These are phyloP conservation scores for Iberis pinnata DNA, from an alignment of 345 rosid genomes.

Conservation along the genomic window DNA sequence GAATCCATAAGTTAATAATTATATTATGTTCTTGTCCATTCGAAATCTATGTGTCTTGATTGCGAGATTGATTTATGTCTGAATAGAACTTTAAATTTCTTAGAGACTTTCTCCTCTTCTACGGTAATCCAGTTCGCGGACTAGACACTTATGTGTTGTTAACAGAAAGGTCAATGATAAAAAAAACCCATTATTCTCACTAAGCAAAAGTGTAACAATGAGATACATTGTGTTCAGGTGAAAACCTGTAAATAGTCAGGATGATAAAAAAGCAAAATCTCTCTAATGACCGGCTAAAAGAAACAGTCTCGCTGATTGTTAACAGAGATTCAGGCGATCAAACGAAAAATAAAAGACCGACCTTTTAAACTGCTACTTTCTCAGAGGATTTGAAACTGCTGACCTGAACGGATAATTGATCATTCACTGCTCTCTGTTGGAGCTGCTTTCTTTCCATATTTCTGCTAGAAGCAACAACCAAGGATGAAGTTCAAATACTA, in stretches of 20 bases:
- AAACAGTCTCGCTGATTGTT: slow-evolving; percentile 10
- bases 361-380: slow-evolving; percentile 9
- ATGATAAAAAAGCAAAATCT: slow-evolving; percentile 16
- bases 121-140: too few species aligned
- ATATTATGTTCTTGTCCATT: too few species aligned
- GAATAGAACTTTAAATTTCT: too few species aligned
- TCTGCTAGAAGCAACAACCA: slow-evolving; percentile 33
- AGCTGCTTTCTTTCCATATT: slow-evolving; percentile 53
- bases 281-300: slow-evolving; percentile 4
- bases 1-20: too few species aligned
- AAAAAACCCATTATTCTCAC: slow-evolving; percentile 4
- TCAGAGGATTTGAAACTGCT: background rate
- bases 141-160: too few species aligned
- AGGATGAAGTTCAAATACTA: slow-evolving; percentile 6
- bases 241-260: slow-evolving; percentile 17
- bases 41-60: too few species aligned
- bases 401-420: slow-evolving; percentile 6
- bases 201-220: background rate
- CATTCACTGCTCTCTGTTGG: slow-evolving; percentile 40
- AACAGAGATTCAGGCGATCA: slow-evolving; percentile 21
- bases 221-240: slow-evolving; percentile 14
- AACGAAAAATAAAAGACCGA: slow-evolving; percentile 23
- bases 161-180: too few species aligned
- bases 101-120: too few species aligned
- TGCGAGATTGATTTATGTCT: too few species aligned